Evolutionary conservation across 2,329 filamentous ascomycete genomes (phyloP).

Genomic region (Thielaviopsis euricoi): DNA sequence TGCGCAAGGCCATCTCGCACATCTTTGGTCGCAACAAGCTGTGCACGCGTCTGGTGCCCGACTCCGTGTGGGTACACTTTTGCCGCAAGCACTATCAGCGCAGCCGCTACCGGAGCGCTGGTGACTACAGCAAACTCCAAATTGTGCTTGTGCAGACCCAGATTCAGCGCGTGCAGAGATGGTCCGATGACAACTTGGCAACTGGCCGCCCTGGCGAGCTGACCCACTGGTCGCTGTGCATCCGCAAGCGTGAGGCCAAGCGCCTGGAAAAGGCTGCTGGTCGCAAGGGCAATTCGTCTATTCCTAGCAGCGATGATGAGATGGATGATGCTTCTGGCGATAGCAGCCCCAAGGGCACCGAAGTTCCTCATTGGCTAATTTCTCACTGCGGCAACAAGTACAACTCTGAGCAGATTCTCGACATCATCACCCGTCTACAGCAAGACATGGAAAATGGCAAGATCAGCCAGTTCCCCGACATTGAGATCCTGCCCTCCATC

Average conservation of each 20-base stretch:
- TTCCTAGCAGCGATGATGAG: conserved; percentile 14
- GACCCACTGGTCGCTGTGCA: conserved; percentile 41
- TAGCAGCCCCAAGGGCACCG: conserved; percentile 22
- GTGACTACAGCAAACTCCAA: conserved; percentile 44
- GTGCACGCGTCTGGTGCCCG: conserved; percentile 53
- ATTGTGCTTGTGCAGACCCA: conserved; percentile 47
- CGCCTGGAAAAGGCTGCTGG: conserved; percentile 23
- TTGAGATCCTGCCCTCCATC: conserved; percentile 42
- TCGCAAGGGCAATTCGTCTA: conserved; percentile 20
- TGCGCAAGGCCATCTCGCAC: conserved; percentile 63
- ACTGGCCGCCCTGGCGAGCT: conserved; percentile 27
- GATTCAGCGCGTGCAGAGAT: conserved; percentile 43
- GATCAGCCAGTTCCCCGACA: conserved; percentile 35
- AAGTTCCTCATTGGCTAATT: conserved; percentile 33
- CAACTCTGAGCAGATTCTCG: conserved; percentile 28
- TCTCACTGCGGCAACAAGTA: conserved; percentile 30
- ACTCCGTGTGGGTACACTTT: conserved; percentile 55
- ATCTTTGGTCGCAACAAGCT: conserved; percentile 72
- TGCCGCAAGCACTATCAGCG: conserved; percentile 77
- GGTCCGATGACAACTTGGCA: conserved; percentile 36
- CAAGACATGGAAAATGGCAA: conserved; percentile 26
- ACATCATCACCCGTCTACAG: conserved; percentile 30
- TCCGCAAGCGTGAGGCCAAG: conserved; percentile 48
- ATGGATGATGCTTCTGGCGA: conserved; percentile 21
- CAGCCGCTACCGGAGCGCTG: conserved; percentile 48